These are phyloP conservation scores for Yamadazyma friedrichii DNA, from an alignment of 1,139 yeast species.

Conservation along the genomic window DNA sequence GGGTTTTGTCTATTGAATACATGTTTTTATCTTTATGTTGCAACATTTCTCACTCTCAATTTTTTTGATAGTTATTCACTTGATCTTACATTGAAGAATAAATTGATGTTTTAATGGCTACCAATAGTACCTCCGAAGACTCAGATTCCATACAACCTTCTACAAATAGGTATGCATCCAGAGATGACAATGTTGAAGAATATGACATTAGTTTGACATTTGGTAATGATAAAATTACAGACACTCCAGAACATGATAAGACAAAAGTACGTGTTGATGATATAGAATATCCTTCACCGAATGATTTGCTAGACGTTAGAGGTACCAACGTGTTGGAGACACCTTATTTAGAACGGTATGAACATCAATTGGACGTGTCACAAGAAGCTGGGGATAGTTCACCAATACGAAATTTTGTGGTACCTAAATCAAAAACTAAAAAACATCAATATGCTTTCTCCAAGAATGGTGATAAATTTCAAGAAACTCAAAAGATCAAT, in stretches of 20 bases:
- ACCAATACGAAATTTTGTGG: conserved; percentile 3
- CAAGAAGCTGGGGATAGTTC: not conserved
- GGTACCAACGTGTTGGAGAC: not conserved
- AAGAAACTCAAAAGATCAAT: conserved; percentile 1
- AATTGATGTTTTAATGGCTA: not conserved
- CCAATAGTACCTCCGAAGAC: not conserved
- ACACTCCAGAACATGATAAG: conserved; percentile 5
- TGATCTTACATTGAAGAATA: not conserved
- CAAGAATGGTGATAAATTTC: not conserved
- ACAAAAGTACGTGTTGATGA: not conserved
- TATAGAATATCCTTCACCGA: conserved; percentile 1
- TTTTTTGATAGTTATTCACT: not conserved
- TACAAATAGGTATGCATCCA: not conserved
- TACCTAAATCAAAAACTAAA: conserved; percentile 5
- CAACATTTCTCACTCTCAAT: not conserved
- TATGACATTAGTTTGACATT: conserved; percentile 23
- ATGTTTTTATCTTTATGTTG: not conserved
- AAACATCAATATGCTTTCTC: not conserved
- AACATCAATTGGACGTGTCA: not conserved
- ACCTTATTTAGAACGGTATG: not conserved
- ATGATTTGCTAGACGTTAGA: not conserved
- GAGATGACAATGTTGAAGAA: conserved; percentile 9
- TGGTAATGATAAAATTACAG: conserved; percentile 16
- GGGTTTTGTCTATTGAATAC: too few species aligned
- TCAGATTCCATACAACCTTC: not conserved